Percentiles rank a stretch among this genome's conserved stretches.
Evolutionary conservation across 345 rosid genomes (phyloP).

Genomic region (Pseudoturritis turrita): DNA sequence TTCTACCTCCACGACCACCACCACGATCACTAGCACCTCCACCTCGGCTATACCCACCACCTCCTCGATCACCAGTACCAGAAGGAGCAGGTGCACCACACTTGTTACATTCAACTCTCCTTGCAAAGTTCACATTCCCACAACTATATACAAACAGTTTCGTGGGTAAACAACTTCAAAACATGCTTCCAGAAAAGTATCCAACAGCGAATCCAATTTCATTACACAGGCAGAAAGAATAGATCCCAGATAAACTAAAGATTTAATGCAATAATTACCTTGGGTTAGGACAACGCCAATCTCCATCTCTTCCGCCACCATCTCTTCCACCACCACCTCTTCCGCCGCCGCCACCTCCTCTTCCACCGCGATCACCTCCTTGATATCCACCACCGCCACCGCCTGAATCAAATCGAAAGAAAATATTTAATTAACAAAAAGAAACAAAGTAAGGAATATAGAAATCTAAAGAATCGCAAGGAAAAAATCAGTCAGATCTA

Average conservation of each 20-base stretch:
- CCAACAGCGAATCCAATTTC: not conserved
- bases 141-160: conserved; percentile 60
- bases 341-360: conserved; percentile 55
- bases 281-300: conserved; percentile 92
- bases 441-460: not conserved
- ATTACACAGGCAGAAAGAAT: not conserved
- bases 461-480: not conserved
- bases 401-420: conserved; percentile 26
- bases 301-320: conserved; percentile 90
- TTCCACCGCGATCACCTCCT: conserved; percentile 79
- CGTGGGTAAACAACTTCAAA: conserved; percentile 3
- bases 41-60: conserved; percentile 61
- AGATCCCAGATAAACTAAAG: not conserved
- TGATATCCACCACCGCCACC: conserved; percentile 49
- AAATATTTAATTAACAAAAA: not conserved
- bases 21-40: conserved; percentile 50
- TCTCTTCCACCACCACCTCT: conserved; percentile 63
- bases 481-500: conserved; percentile 14
- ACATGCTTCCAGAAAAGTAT: not conserved
- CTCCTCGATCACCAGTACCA: conserved; percentile 45
- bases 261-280: conserved; percentile 38
- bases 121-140: conserved; percentile 95
- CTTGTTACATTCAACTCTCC: conserved; percentile 94
- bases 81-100: conserved; percentile 80
- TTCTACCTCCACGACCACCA: conserved; percentile 48